Evolutionary conservation across 257 asterid genomes (phyloP).

Genomic region (Solanum clarkiae): DNA sequence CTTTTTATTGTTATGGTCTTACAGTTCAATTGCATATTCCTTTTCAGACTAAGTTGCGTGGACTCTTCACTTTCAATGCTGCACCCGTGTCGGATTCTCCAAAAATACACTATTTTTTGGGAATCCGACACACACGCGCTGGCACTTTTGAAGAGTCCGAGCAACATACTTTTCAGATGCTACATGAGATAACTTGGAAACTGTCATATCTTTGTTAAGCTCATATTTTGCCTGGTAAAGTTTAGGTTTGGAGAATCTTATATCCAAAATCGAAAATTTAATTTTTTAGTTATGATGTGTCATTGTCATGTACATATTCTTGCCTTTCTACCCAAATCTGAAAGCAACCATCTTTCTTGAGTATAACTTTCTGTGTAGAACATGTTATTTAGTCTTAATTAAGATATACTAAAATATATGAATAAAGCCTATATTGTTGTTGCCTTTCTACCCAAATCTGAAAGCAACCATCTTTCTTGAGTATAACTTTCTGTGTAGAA

Average conservation of each 20-base stretch:
- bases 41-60: too few species aligned
- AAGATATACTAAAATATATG: background rate
- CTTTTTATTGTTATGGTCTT: background rate
- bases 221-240: background rate
- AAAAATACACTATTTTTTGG: too few species aligned
- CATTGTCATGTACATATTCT: background rate
- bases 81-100: too few species aligned
- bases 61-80: too few species aligned
- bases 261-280: background rate
- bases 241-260: too few species aligned
- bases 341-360: background rate
- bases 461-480: background rate
- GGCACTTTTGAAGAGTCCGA: too few species aligned
- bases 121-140: too few species aligned
- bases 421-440: background rate
- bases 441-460: background rate
- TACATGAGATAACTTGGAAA: background rate
- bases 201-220: background rate
- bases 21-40: background rate
- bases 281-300: background rate
- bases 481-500: background rate
- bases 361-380: background rate
- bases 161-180: background rate
- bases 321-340: background rate
- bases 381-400: background rate